Base-by-base conservation (phyloP, 345 rosid genomes). In the Moricandia arvensis region DNA sequence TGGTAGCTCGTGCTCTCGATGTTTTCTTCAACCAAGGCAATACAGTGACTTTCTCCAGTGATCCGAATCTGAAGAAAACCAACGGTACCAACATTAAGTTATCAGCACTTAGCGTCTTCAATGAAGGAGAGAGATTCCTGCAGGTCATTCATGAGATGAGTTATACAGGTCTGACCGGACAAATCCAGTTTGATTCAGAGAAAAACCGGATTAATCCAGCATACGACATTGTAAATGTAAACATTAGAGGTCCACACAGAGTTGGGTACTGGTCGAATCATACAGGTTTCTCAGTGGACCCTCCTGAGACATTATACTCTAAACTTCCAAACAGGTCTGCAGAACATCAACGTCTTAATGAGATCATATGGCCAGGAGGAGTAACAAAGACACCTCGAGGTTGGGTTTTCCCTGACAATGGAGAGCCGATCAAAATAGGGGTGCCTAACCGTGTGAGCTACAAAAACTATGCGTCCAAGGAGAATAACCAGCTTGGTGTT, bases 351-450 rank as follows among this genome's bases (percentile, higher is more conserved):
- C n/a, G 69, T 43, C 95, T 94, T 64, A 65, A 84, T 63, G 64
- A 80, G 45, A 87, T 81, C 66, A 87, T 90, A 75, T 94, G 98
- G 98, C 98, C 98, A 1, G 98, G 98, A 31, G 86, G 87, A 82
- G 74, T 67, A 66, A 31, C 83, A 4, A n/a, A 17, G 7, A 57
- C 35, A 5, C 98, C 97, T 7, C 87, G 85, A 67, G 98, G 98
- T 58, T 91, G 98, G 97, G 95, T 91, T 8, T 91, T 94, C 81
- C 91, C 97, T 5, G 79, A 90, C 81, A 91, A 94, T 63, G 97
- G 96, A 71, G 77, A 80, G 77, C 91, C 95, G 5, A 83, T 94
- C 26, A 80, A 82, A 24, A 91, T 91, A 55, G 91, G 82, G 0
- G 97, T 94, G 66, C 98, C 98, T 21, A 65, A 91, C 81, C 88